These are phyloP conservation scores for Kwoniella bestiolae DNA, from an alignment of 768 basidiomycete species.

Conservation along the genomic window DNA sequence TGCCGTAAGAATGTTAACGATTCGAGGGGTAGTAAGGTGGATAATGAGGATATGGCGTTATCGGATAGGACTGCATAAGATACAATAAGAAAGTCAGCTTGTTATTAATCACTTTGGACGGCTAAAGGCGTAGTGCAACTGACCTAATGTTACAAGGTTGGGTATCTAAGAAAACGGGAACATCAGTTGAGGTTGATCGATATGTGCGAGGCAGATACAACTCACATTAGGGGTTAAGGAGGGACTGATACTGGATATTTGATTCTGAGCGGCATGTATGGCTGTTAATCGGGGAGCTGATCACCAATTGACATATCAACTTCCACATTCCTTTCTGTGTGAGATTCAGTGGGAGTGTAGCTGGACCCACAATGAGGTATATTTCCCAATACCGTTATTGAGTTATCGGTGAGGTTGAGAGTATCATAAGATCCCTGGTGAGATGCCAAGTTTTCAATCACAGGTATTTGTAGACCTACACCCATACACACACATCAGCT, in stretches of 20 bases:
- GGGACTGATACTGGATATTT: slow-evolving; percentile 53
- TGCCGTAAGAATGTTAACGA: slow-evolving; percentile 50
- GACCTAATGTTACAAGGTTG: slow-evolving; percentile 56
- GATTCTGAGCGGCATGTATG: slow-evolving; percentile 54
- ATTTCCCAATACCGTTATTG: slow-evolving; percentile 54
- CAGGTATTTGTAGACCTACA: slow-evolving; percentile 54
- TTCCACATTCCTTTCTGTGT: background rate
- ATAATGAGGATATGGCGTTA: slow-evolving; percentile 55
- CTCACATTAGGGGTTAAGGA: slow-evolving; percentile 50
- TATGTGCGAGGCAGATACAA: background rate
- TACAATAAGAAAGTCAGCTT: background rate
- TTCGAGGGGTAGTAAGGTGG: slow-evolving; percentile 55
- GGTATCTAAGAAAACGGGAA: slow-evolving; percentile 51
- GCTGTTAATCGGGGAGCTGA: slow-evolving; percentile 52
- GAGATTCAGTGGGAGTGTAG: background rate
- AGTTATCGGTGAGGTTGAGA: slow-evolving; percentile 57
- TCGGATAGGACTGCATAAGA: slow-evolving; percentile 50
- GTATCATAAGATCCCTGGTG: slow-evolving; percentile 57
- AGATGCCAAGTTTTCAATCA: slow-evolving; percentile 57
- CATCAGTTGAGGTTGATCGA: background rate
- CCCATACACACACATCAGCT: no score
- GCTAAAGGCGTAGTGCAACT: slow-evolving; percentile 6
- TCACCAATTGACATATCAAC: background rate
- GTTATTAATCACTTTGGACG: background rate
- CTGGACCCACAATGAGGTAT: slow-evolving; percentile 51